Evolutionary conservation across 75 land plant species (phyloP).

Genomic region (Ceratopteris richardii): DNA sequence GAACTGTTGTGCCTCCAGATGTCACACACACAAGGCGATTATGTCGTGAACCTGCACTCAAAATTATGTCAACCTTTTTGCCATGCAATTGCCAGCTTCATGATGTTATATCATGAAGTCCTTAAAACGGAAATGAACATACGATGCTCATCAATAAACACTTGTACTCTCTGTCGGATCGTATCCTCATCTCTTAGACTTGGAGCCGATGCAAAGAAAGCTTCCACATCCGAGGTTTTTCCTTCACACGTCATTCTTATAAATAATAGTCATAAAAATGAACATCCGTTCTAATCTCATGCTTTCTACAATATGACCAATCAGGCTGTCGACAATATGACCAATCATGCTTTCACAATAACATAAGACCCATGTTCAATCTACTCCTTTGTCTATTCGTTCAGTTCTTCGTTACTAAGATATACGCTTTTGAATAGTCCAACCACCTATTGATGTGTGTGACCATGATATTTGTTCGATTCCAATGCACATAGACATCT

Average conservation of each 20-base stretch:
- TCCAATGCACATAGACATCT: too few species aligned
- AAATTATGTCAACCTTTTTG: not conserved
- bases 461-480: too few species aligned
- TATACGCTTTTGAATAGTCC: too few species aligned
- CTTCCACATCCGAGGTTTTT: not conserved
- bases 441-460: too few species aligned
- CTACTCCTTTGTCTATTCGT: not conserved
- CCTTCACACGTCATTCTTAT: not conserved
- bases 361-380: not conserved
- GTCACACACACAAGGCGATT: constrained; percentile 64
- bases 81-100: not conserved
- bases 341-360: not conserved
- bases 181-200: not conserved
- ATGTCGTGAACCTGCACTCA: not conserved
- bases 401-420: too few species aligned
- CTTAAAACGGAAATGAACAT: not conserved
- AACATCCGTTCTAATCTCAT: not conserved
- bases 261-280: not conserved
- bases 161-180: too few species aligned
- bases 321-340: not conserved
- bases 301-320: too few species aligned
- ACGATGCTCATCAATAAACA: not conserved
- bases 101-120: not conserved
- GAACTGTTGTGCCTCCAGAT: constrained; percentile 95
- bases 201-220: constrained; percentile 4